Conservation (phyloP, 2,329 filamentous ascomycete genomes). For the Cladosporium sp. region DNA sequence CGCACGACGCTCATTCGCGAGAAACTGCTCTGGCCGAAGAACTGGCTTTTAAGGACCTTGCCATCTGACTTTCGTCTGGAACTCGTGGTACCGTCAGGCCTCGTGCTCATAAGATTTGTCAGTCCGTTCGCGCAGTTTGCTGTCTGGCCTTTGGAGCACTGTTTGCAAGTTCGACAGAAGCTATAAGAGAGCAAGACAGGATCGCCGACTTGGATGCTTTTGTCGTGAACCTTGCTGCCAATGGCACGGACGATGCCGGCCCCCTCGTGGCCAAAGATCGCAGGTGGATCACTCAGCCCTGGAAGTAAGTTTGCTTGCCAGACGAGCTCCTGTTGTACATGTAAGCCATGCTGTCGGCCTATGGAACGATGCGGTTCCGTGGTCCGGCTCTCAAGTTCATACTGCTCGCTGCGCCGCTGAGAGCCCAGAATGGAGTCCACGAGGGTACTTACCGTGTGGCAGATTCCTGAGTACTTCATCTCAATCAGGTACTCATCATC, state of each 20-base stretch:
- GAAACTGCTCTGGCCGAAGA: conserved; percentile 11
- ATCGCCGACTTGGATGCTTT: conserved; percentile 6
- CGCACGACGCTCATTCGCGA: not conserved
- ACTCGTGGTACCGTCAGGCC: not conserved
- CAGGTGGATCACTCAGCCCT: conserved; percentile 22
- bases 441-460: conserved; percentile 22
- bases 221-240: conserved; percentile 21
- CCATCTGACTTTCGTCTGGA: not conserved
- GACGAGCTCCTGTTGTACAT: conserved; percentile 21
- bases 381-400: not conserved
- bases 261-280: conserved; percentile 26
- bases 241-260: conserved; percentile 23
- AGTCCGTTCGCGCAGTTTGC: not conserved
- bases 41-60: not conserved
- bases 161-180: conserved; percentile 2
- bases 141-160: not conserved
- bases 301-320: conserved; percentile 25
- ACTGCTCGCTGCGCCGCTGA: not conserved
- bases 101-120: not conserved
- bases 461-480: conserved; percentile 28
- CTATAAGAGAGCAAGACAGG: not conserved
- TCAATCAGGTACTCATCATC: conserved; percentile 25
- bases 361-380: not conserved
- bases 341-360: not conserved
- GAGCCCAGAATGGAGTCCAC: too few species aligned